Evolutionary conservation across 208 protist genomes (phyloP).

Genomic region (Wallacemonas collosoma): DNA sequence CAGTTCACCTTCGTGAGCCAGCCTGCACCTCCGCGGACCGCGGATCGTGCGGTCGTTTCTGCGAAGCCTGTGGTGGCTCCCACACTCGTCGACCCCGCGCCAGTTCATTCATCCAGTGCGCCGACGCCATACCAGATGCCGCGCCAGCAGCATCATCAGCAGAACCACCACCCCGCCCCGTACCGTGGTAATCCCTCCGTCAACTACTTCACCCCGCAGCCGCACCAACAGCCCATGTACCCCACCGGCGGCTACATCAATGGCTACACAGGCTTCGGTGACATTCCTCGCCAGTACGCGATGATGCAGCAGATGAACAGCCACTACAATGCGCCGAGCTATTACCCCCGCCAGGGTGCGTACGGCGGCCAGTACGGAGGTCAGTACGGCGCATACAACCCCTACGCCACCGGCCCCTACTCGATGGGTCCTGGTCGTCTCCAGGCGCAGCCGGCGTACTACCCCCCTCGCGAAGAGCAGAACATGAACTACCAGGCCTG

Average conservation of each 20-base stretch:
- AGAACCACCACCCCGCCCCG: constrained; percentile 13
- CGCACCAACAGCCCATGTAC: constrained; percentile 13
- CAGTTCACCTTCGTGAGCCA: constrained; percentile 32
- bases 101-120: constrained; percentile 8
- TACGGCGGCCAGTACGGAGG: constrained; percentile 17
- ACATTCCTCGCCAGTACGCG: constrained; percentile 16
- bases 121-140: constrained; percentile 11
- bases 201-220: constrained; percentile 24
- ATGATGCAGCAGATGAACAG: constrained; percentile 27
- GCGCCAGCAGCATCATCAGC: constrained; percentile 24
- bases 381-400: constrained; percentile 12
- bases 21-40: constrained; percentile 16
- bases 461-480: constrained; percentile 33
- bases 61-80: background rate
- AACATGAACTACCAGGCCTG: constrained; percentile 27
- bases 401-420: background rate
- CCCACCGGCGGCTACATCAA: background rate
- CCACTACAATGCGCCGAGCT: constrained; percentile 35
- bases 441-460: constrained; percentile 49
- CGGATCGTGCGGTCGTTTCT: constrained; percentile 20
- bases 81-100: background rate
- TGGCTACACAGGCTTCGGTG: constrained; percentile 12
- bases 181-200: constrained; percentile 20
- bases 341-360: constrained; percentile 28
- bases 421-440: constrained; percentile 31